Conservation (phyloP, 2,329 filamentous ascomycete species). For the Aspergillus sp. region DNA sequence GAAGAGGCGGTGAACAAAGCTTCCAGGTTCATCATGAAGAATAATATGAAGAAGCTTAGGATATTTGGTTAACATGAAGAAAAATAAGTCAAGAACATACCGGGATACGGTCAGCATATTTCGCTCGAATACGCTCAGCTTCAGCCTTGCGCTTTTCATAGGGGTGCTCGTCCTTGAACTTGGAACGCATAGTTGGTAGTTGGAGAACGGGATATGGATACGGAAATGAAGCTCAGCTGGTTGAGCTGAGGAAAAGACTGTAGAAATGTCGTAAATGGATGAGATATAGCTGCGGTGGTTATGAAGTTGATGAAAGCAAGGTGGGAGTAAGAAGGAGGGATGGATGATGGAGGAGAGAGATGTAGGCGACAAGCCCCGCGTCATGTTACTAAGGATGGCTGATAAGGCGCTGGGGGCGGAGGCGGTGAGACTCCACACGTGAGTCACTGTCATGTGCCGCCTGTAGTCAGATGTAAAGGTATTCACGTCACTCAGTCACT, state of each 20-base stretch:
- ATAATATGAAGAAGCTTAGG: not conserved
- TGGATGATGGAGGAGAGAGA: constrained; percentile 18
- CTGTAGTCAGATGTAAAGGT: constrained; percentile 4
- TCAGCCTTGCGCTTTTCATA: constrained; percentile 99
- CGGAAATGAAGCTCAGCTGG: constrained; percentile 14
- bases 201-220: not conserved
- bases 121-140: constrained; percentile 98
- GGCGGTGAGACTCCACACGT: constrained; percentile 29
- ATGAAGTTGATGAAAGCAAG: constrained; percentile 25
- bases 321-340: constrained; percentile 28
- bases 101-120: constrained; percentile 97
- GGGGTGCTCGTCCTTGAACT: constrained; percentile 99
- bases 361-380: constrained; percentile 28
- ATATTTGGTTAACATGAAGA: not conserved
- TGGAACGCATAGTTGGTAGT: constrained; percentile 78
- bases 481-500: not conserved
- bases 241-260: constrained; percentile 7
- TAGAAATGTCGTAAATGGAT: constrained; percentile 16
- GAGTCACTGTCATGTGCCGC: constrained; percentile 18
- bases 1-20: constrained; percentile 33
- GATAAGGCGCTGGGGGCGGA: constrained; percentile 23
- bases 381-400: constrained; percentile 20
- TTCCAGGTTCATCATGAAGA: not conserved
- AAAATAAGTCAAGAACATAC: constrained; percentile 55
- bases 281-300: constrained; percentile 15